Evolutionary conservation across 2,329 filamentous ascomycete genomes (phyloP), one percentile per base, ranked within the genome.

Genomic region (Xylariales sp.): DNA sequence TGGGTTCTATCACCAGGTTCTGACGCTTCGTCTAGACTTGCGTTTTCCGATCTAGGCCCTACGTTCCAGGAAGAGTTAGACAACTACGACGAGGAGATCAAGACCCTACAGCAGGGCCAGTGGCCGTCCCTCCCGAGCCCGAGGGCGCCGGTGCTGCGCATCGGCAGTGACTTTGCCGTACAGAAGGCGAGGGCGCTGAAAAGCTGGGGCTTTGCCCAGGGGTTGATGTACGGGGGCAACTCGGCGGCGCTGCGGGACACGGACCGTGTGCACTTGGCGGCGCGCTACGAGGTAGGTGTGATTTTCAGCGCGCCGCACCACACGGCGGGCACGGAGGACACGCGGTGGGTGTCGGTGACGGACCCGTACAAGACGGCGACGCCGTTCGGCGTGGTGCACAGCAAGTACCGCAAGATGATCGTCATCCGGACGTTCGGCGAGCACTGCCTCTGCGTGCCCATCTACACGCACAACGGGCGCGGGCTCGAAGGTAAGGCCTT

Each of bases 341-440:
- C 72, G 6, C 18, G 60, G 28, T 69, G 70, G 62, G 65, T 73
- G 0, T 49, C 48, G 1, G 56, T 55, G 1, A 63, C 60, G 12
- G 76, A 76, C 50, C 72, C 74, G 0, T 55, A 74, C 54, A 50
- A 71, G 28, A 76, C 74, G 1, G 67, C 72, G 7, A 75, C 75
- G 1, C 70, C 73, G 1, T 77, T 69, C 55, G 76, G 75, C 1
- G 67, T 69, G 0, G 67, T 76, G 1, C 48, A 70, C 34, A 73
- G 72, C 36, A 76, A 78, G 58, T 75, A 70, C 34, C 71, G 76
- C 23, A 76, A 74, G 53, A 72, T 75, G 71, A 56, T 77, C 4
- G 73, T 77, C 0, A 8, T 76, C 1, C 62, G 70, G 7, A 39
- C 52, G 8, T 77, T 73, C 30, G 68, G 65, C 14, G 60, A 69